Evolutionary conservation across 1,284 basidiomycete genomes (phyloP), one percentile per base, ranked within the genome.

Genomic region (Leucocoprinus gongylophorus): DNA sequence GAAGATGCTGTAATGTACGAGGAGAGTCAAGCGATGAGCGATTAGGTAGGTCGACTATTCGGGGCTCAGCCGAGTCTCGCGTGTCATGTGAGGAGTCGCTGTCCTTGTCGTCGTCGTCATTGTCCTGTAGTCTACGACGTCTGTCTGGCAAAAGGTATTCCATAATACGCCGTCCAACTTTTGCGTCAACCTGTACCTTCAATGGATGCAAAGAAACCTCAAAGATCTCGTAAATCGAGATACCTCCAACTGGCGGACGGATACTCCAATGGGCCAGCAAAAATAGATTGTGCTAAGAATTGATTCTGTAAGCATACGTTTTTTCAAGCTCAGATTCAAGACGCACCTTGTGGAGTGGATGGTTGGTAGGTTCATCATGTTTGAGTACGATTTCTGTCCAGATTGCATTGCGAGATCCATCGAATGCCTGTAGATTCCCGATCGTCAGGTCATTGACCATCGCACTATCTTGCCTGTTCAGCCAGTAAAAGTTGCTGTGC

Each of bases 311-410:
- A 48, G 32, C 29, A 37, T 13, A 21, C 20, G 18, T 12, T 48
- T 5, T 20, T 8, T 13, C 5, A n/a, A 17, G 29, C 39, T 53
- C 28, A 1, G 18, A n/a, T 30, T 35, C 13, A 51, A 54, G 40
- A 68, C 67, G 46, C 61, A 84, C 86, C 76, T 86, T 86, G 53
- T 76, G 70, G 54, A 85, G 71, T 5, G 83, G 80, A 63, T 88
- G 83, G 55, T 75, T 82, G 3, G 74, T 69, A 30, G 82, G 80
- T 55, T 88, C 85, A 47, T 81, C 76, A 53, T 82, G 71, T 64
- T 92, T 89, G 17, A 85, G 79, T 48, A 97, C 71, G 51, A 98
- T 95, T 65, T 98, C 94, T 3, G 89, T 78, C 79, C 93, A 98
- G 47, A 85, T 66, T 1, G 92, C 91, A 62, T 89, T 78, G 1